Base-by-base conservation (phyloP, 768 basidiomycete species). In the Sporobolomyces pararoseus region DNA sequence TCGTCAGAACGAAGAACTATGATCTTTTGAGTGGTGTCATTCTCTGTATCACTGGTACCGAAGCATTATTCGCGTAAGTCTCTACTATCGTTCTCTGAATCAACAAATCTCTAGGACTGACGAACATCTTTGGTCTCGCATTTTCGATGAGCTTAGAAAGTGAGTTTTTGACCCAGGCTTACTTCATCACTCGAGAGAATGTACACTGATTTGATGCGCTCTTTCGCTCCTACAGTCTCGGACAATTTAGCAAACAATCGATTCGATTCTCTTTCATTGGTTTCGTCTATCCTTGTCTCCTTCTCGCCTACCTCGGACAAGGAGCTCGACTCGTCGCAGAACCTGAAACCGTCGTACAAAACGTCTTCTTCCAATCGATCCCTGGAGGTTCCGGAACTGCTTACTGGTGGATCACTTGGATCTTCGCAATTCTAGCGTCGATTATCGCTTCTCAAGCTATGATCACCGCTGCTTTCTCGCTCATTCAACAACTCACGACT, bases 281-380 rank as follows among this genome's bases (percentile, higher is more conserved):
- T 16, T 79, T 86, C 60, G 85, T 85, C 1, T 88, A 86, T 75
- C 87, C 87, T 0, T 82, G 83, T 21, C 80, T 89, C 44, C 68
- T 86, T 1, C 81, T 89, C 0, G 84, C 86, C 9, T 89, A 89
- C 75, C 84, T 89, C 23, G 88, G 88, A 2, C 88, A 89, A 78
- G 88, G 88, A 19, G 85, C 88, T 16, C 81, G 83, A 3, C 79
- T 89, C 44, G 84, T 88, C 67, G 63, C 72, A 4, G 82, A 86
- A 65, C 84, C 85, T 7, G 82, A 82, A 31, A 71, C 51, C 0
- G 83, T 87, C 25, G 74, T 88, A 6, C 17, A 72, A 0, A 86
- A 86, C 70, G 78, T 88, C 3, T 88, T 89, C 77, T 88, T 87
- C 79, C 79, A 80, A 1, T 82, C 85, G 3, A 88, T 89, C 53